phyloP scores from a whole-genome alignment of 352 stramenopile genomes.

The Pythium insidiosum region DNA sequence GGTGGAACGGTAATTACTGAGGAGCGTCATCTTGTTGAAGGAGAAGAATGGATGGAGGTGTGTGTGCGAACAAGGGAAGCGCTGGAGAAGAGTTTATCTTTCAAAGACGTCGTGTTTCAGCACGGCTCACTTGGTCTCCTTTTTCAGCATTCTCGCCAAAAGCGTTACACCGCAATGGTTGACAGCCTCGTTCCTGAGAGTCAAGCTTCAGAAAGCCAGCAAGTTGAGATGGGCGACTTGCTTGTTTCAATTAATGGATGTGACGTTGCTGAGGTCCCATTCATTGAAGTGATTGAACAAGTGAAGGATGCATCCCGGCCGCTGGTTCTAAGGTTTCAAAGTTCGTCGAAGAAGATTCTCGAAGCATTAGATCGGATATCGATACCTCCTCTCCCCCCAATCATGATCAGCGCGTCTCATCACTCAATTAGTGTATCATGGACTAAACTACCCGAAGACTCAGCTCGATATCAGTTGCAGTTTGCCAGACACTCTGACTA shows the following conservation, averaged over 20 bases:
- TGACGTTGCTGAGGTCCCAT: slow-evolving; percentile 49
- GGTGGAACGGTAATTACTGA: slow-evolving; percentile 8
- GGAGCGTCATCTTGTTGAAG: slow-evolving; percentile 24
- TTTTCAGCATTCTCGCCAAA: slow-evolving; percentile 66
- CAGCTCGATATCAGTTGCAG: slow-evolving; percentile 28
- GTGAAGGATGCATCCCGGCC: slow-evolving; percentile 66
- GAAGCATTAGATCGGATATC: slow-evolving; percentile 46
- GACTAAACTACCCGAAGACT: slow-evolving; percentile 16
- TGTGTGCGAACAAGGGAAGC: slow-evolving; percentile 37
- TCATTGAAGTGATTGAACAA: slow-evolving; percentile 68
- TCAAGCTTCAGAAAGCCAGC: slow-evolving; percentile 56
- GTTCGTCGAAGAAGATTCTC: slow-evolving; percentile 36
- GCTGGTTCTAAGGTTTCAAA: slow-evolving; percentile 61
- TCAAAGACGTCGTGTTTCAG: slow-evolving; percentile 69
- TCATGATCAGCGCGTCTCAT: slow-evolving; percentile 37
- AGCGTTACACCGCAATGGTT: slow-evolving; percentile 64
- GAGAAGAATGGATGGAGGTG: slow-evolving; percentile 80
- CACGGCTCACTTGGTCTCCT: slow-evolving; percentile 65
- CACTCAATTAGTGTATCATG: slow-evolving; percentile 32
- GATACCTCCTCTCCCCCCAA: slow-evolving; percentile 48
- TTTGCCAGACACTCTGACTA: slow-evolving; percentile 30
- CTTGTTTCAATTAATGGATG: slow-evolving; percentile 69
- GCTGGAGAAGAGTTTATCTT: slow-evolving; percentile 35
- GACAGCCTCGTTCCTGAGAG: slow-evolving; percentile 78
- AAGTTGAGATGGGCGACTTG: slow-evolving; percentile 66